Evolutionary conservation across 2,329 filamentous ascomycete species (phyloP), one percentile per base, ranked within the genome.

Genomic region (Cadophora malorum): DNA sequence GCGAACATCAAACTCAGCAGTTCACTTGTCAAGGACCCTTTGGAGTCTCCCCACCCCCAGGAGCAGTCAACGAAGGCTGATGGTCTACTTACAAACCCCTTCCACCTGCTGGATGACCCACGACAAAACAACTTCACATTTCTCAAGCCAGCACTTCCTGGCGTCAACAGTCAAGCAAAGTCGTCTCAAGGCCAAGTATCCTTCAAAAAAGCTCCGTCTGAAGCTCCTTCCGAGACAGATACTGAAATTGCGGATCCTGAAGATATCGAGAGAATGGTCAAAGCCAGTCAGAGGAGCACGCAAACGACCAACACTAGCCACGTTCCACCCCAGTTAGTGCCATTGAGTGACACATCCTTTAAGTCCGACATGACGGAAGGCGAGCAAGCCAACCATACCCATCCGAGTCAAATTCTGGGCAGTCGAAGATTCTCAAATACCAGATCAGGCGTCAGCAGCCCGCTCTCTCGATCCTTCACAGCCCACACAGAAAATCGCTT

Each of bases 401-500:
- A 33, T 38, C 47, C 55, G 33, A 67, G 61, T 41, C 66, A 53
- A 10, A 41, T 67, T 28, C 47, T 67, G 38, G 66, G 66, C 38
- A 38, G 16, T n/a, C 19, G 14, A 21, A 19, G 19, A 21, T 56
- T n/a, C 33, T 33, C 53, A 56, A 56, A 16, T 21, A 7, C 31
- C 12, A 35, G 19, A 21, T 56, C 28, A 1, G 33, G 19, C 31
- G 9, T 35, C n/a, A 28, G 53, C n/a, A 56, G 53, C 31, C 31
- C 53, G 16, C 53, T 55, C 25, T 33, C 25, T 19, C 28, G 33
- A 31, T 56, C 19, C 7, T 55, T 33, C 7, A 31, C 50, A 28
- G 23, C 23, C 28, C 25, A 14, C 28, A 55, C 52, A 19, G 12
- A 31, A n/a, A 19, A 25, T 55, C 6, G 3, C 7, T 55, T 14